Evolutionary conservation across 495 filamentous ascomycete genomes (phyloP), one percentile per base, ranked within the genome.

Genomic region (Xylaria palmicola): DNA sequence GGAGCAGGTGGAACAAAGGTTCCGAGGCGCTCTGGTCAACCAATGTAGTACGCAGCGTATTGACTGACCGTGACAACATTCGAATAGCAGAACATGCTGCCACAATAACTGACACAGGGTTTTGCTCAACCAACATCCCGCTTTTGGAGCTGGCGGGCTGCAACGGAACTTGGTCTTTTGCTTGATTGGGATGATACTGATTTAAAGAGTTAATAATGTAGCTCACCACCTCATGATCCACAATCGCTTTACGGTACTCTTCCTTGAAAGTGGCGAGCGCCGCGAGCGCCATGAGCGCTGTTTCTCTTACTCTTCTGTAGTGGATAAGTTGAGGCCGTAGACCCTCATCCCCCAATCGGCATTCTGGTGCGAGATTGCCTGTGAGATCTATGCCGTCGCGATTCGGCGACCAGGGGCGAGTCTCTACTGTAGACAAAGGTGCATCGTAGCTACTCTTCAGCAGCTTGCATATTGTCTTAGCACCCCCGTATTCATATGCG

Each of bases 121-220:
- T 88, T 27, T 50, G 36, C 49, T 62, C 59, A 1, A 20, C 32
- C 56, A 59, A 50, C 65, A 37, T 19, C 36, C 24, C 65, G 30
- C 24, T 55, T 47, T 8, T 72, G 36, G 52, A 62, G 30, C 48
- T 65, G 67, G 56, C 68, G 49, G 56, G 65, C 36, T 48, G 48
- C 13, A 13, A n/a, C 58, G 29, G n/a, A 40, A n/a, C 52, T 34
- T 27, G 68, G 53, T 27, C 59, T 40, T 54, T 64, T 27, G 41
- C 3, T 9, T 49, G 41, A 32, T 55, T 55, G 9, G 30, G 15
- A 48, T 76, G 77, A 39, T 76, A 79, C 5, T 87, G 83, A 41
- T 84, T 88, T 61, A 98, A 80, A 0, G 92, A 91, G 63, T 94
- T 90, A 37, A 94, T 88, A 32, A 98, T 86, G 68, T 88, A 92